Conservation (phyloP, 257 asterid genomes). For the Schizonepeta tenuifolia region DNA sequence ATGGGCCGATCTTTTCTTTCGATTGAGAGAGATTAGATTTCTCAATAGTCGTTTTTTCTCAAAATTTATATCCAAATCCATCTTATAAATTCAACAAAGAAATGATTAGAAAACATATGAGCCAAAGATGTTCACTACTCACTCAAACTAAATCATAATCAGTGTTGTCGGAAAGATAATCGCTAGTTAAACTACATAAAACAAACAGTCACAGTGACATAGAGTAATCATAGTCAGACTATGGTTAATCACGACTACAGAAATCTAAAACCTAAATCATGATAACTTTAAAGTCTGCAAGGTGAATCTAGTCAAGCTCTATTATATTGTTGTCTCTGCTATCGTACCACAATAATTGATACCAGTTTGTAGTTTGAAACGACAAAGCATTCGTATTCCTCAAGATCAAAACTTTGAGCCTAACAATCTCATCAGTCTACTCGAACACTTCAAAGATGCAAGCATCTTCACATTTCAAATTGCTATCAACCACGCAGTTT, state of each 20-base stretch:
- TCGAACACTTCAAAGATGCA: constrained; percentile 57
- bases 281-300: neutral
- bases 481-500: constrained; percentile 41
- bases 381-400: constrained; percentile 29
- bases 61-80: no score
- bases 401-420: constrained; percentile 44
- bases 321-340: neutral
- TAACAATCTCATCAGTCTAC: neutral
- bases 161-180: no score
- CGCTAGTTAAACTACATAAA: no score
- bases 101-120: no score
- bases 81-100: no score
- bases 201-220: no score
- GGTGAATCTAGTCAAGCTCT: constrained; percentile 23
- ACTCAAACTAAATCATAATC: no score
- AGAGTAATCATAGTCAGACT: no score
- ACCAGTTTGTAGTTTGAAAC: constrained; percentile 12
- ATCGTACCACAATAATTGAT: constrained; percentile 24
- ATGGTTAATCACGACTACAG: neutral
- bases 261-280: neutral
- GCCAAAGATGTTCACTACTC: no score
- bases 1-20: no score
- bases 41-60: no score
- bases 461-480: constrained; percentile 49
- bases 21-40: no score